Percentiles rank a stretch among this genome's conserved stretches.
phyloP scores from a whole-genome alignment of 768 basidiomycete genomes.

The Tricholoma sp. region DNA sequence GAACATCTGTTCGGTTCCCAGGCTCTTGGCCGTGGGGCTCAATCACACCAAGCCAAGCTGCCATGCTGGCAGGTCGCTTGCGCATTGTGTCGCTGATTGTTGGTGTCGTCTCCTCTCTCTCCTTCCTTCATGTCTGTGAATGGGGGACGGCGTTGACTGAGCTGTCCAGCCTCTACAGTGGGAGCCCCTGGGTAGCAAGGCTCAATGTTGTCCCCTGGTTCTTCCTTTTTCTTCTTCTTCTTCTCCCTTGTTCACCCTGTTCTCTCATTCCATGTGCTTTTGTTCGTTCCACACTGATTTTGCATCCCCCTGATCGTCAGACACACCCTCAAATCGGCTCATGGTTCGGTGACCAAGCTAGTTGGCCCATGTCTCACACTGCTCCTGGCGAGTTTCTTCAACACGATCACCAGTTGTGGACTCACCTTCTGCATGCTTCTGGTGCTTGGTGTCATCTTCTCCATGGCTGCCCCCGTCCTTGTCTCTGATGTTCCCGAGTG shows the following conservation, averaged over 20 bases:
- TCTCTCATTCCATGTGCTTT: no score
- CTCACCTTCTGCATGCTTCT: not conserved
- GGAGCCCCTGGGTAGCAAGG: no score
- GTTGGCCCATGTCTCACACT: not conserved
- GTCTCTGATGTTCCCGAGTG: not conserved
- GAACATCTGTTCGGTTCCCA: not conserved
- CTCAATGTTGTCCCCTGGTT: not conserved
- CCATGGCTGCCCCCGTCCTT: not conserved
- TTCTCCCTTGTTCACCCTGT: no score
- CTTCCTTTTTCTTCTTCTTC: not conserved
- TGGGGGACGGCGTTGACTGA: not conserved
- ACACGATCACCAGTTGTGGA: not conserved
- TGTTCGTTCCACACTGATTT: no score
- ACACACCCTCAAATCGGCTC: not conserved
- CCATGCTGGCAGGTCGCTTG: no score
- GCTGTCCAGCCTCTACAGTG: no score
- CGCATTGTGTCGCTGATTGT: no score
- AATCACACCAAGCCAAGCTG: not conserved
- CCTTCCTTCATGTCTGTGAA: no score
- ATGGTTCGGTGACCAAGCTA: not conserved
- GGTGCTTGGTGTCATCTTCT: not conserved
- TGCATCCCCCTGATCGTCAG: not conserved
- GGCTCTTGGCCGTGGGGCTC: not conserved
- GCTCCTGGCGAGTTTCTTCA: not conserved
- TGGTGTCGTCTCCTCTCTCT: no score